A percentile compares a stretch with the other conserved stretches of the same genome.
phyloP scores from a whole-genome alignment of 345 rosid genomes.

The Hibiscus mutabilis region DNA sequence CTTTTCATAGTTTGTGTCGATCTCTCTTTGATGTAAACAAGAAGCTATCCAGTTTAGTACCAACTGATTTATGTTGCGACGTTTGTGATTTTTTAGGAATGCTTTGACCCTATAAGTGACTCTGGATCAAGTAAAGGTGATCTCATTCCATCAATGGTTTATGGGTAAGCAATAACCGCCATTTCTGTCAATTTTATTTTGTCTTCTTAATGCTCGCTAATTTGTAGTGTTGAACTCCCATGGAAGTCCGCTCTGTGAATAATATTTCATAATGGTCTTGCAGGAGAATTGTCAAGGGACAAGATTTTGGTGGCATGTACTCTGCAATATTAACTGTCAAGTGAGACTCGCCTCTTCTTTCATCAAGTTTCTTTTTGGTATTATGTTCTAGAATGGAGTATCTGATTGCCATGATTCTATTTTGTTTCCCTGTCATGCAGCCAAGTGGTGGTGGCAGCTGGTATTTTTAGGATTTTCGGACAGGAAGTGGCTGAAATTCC shows the following conservation, averaged over 20 bases:
- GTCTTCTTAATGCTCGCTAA: background rate
- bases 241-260: background rate
- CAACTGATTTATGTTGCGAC: slow-evolving; percentile 12
- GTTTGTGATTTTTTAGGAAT: slow-evolving; percentile 38
- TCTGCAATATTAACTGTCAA: slow-evolving; percentile 72
- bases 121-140: slow-evolving; percentile 45
- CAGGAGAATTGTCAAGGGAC: slow-evolving; percentile 55
- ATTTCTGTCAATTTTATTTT: background rate
- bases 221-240: no score
- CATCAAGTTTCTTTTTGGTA: background rate
- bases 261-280: slow-evolving; percentile 13
- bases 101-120: slow-evolving; percentile 81
- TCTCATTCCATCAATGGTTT: slow-evolving; percentile 79
- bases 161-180: slow-evolving; percentile 47
- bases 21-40: background rate
- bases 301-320: slow-evolving; percentile 82
- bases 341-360: slow-evolving; percentile 37
- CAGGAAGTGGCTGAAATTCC: slow-evolving; percentile 89
- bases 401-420: background rate
- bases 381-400: background rate
- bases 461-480: slow-evolving; percentile 73
- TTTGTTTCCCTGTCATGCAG: slow-evolving; percentile 34
- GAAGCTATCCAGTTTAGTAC: background rate
- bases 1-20: no score
- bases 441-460: slow-evolving; percentile 70